Base-by-base conservation (phyloP, 345 rosid genomes). In the Alliaria petiolata region DNA sequence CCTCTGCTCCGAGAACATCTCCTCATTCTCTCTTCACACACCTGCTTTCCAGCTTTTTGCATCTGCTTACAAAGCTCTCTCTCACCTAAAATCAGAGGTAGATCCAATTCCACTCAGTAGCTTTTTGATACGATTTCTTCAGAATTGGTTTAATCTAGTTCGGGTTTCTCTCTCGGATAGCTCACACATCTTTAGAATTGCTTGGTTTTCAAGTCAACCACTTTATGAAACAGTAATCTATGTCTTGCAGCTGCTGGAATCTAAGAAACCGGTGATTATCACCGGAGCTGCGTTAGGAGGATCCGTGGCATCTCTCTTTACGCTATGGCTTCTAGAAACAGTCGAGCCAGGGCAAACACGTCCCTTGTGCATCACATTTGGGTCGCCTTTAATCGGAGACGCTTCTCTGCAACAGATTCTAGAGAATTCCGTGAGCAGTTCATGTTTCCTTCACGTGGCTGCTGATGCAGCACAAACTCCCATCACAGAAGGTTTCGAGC, bases 301-400 rank as follows among this genome's bases (percentile, higher is more conserved):
- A 66, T 82, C 86, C 0, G 56, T 89, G 16, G 98, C 96, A 31
- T 82, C 86, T 47, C 91, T 92, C 50, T 86, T 85, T 61, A 84
- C 92, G 2, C 63, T 92, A 28, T 81, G 84, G 87, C 77, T 92
- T 74, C 80, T 88, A 4, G 82, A 80, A 39, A 60, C 16, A 17
- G 58, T 86, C 39, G 14, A 75, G 4, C 50, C 65, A 1, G 45
- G 38, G 5, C 16, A 14, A 10, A 74, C 58, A 58, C 83, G 30
- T 8, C 89, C 85, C 0, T 81, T 89, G 43, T 89, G 96, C 81
- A 69, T 92, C 75, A 89, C 96, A 0, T 92, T 85, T 49, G 95
- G 96, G 7, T 79, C 85, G 0, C 91, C 96, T 0, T 75, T 88
- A 8, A 5, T 86, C 1, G 92, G 87, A 4, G 79, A 88, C 62